Conservation (phyloP, 768 basidiomycete species). For the Serendipita sp. region DNA sequence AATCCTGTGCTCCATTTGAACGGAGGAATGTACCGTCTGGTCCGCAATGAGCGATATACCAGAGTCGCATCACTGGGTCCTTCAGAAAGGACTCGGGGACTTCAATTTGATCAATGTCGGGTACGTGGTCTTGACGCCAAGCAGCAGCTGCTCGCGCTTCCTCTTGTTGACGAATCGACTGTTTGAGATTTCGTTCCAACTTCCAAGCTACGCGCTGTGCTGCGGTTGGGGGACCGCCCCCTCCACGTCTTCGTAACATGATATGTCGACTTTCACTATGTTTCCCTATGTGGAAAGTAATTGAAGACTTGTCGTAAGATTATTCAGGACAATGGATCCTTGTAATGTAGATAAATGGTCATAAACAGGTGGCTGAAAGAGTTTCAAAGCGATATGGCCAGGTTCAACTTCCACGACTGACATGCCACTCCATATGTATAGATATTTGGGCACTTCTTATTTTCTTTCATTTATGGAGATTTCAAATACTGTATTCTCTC, state of each 20-base stretch:
- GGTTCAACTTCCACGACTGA: no score
- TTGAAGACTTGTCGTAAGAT: no score
- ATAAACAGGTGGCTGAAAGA: no score
- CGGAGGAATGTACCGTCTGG: not conserved
- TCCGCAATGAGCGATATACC: constrained; percentile 1
- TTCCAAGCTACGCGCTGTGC: not conserved
- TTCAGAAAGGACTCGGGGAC: not conserved
- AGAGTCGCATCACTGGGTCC: not conserved
- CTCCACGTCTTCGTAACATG: not conserved
- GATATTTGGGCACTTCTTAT: no score
- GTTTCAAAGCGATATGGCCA: no score
- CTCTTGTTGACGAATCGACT: not conserved
- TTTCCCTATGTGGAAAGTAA: no score
- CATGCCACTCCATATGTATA: no score
- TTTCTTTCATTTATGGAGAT: no score
- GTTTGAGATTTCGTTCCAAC: not conserved
- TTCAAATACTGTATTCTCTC: no score
- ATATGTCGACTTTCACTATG: no score
- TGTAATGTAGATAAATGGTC: no score
- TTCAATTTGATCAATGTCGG: not conserved
- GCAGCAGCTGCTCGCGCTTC: not conserved
- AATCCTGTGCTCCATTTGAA: not conserved
- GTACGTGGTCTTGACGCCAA: not conserved
- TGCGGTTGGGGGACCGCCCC: not conserved
- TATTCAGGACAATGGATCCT: no score